Percentiles rank a stretch among this genome's conserved stretches.
Evolutionary conservation across 148 eudicot genomes (phyloP).

Genomic region (Fagopyrum esculentum): DNA sequence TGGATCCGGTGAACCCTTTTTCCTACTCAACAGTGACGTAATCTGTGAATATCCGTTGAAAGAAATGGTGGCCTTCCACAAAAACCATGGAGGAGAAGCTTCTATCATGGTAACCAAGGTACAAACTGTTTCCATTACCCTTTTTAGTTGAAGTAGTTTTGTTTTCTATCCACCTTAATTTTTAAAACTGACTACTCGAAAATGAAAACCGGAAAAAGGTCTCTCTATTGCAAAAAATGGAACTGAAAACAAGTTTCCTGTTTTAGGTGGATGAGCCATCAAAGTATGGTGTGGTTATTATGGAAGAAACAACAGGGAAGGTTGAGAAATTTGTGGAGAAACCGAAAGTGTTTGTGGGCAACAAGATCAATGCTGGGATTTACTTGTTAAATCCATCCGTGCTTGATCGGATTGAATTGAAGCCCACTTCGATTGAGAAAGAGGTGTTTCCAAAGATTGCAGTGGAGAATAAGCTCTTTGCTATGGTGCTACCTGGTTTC

Average conservation of each 20-base stretch:
- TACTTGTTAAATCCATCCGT: constrained; percentile 82
- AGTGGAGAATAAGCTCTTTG: constrained; percentile 48
- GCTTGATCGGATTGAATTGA: constrained; percentile 63
- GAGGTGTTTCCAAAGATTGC: constrained; percentile 87
- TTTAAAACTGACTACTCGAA: not conserved
- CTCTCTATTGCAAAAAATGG: not conserved
- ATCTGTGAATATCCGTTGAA: constrained; percentile 85
- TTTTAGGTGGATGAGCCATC: constrained; percentile 93
- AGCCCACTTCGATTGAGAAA: constrained; percentile 86
- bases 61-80: constrained; percentile 84
- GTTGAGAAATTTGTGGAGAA: constrained; percentile 86
- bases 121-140: constrained; percentile 4
- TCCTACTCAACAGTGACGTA: constrained; percentile 93
- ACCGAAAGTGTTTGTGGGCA: constrained; percentile 85
- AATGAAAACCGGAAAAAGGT: not conserved
- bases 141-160: not conserved
- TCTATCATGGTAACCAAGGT: constrained; percentile 96
- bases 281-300: constrained; percentile 87
- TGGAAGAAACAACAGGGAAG: constrained; percentile 79
- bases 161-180: not conserved
- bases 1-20: constrained; percentile 77
- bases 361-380: constrained; percentile 94
- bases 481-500: constrained; percentile 87
- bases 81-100: constrained; percentile 90
- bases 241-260: not conserved